phyloP scores from a whole-genome alignment of 2,329 filamentous ascomycete species.

The Fusarium globosum region DNA sequence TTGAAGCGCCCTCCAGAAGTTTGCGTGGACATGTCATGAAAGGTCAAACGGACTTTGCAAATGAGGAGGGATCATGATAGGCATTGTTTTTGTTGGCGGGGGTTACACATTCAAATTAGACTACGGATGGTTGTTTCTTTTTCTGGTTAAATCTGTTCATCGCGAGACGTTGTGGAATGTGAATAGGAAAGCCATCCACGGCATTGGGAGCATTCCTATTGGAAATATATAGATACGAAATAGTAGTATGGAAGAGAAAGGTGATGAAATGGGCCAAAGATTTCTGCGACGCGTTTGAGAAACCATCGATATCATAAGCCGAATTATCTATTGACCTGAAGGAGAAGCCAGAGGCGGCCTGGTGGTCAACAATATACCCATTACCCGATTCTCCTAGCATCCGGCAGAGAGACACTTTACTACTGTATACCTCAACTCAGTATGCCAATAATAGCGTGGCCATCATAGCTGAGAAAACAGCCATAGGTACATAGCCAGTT shows the following conservation, averaged over 20 bases:
- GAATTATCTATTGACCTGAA: not conserved
- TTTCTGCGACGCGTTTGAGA: not conserved
- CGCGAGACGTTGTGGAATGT: conserved; percentile 33
- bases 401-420: not conserved
- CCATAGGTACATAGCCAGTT: not conserved
- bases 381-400: not conserved
- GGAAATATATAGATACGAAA: conserved; percentile 39
- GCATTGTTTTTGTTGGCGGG: conserved; percentile 44
- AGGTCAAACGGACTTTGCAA: conserved; percentile 20
- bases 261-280: conserved; percentile 20
- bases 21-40: conserved; percentile 12
- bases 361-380: not conserved
- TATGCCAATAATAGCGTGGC: not conserved
- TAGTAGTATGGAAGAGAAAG: conserved; percentile 27
- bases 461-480: not conserved
- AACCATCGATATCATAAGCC: not conserved
- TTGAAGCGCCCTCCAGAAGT: conserved; percentile 22
- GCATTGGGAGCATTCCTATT: conserved; percentile 22
- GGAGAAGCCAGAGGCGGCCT: not conserved
- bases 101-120: conserved; percentile 47
- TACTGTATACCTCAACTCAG: not conserved
- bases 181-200: conserved; percentile 29
- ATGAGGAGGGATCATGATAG: conserved; percentile 41
- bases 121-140: conserved; percentile 45
- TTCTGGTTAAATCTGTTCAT: conserved; percentile 45